Percentiles rank a stretch among this genome's conserved stretches.
phyloP scores from a whole-genome alignment of 108 stramenopile genomes.

The Fragilaria crotonensis region DNA sequence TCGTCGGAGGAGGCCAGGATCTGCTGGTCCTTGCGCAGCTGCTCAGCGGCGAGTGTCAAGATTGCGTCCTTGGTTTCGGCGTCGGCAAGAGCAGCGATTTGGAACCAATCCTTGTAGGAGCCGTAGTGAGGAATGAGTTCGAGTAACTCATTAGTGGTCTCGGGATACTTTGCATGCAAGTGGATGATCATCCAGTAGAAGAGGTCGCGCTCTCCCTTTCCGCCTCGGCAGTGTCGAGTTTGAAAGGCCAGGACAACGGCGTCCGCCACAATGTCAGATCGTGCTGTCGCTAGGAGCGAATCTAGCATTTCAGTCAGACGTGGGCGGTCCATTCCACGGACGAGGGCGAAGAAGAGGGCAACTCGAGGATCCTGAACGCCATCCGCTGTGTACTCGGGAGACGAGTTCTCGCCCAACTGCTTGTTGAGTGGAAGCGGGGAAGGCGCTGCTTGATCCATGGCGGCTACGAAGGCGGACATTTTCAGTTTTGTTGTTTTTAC shows the following conservation, averaged over 20 bases:
- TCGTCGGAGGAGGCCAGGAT: too few species aligned
- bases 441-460: too few species aligned
- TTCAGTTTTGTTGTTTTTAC: too few species aligned
- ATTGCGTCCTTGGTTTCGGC: too few species aligned
- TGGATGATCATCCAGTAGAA: conserved; percentile 13
- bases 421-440: too few species aligned
- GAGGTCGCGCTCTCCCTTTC: conserved; percentile 36
- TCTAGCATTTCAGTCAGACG: conserved; percentile 1
- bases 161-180: conserved; percentile 10
- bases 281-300: neutral
- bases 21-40: too few species aligned
- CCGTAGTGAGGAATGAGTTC: conserved; percentile 31
- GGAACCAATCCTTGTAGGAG: conserved; percentile 30
- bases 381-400: conserved; percentile 12
- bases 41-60: too few species aligned
- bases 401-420: conserved; percentile 16
- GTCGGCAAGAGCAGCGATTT: too few species aligned
- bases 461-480: too few species aligned
- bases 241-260: conserved; percentile 25
- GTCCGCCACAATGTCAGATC: conserved; percentile 2
- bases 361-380: conserved; percentile 8
- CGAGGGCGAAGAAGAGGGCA: conserved; percentile 11
- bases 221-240: conserved; percentile 36
- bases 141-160: conserved; percentile 13
- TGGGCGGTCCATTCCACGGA: conserved; percentile 11